Percentiles rank a stretch among this genome's conserved stretches.
Evolutionary conservation across 768 basidiomycete species (phyloP).

Genomic region (Dendrothele bispora): DNA sequence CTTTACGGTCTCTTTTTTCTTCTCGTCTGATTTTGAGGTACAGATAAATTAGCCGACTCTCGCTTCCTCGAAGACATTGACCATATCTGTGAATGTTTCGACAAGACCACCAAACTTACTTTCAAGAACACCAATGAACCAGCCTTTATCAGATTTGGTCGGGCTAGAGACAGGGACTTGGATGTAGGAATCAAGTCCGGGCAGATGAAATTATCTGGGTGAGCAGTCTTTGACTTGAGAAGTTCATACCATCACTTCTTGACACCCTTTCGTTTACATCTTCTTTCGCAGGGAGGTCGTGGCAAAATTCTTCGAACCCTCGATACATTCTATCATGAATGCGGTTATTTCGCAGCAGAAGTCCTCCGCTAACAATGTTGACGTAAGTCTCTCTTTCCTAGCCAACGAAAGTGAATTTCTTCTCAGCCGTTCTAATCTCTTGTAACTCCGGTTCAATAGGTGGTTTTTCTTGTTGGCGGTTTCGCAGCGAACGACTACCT

Average conservation of each 20-base stretch:
- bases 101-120: constrained; percentile 40
- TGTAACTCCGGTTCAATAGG: constrained; percentile 15
- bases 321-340: constrained; percentile 33
- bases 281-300: constrained; percentile 20
- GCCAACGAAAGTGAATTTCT: no score
- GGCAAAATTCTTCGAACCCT: constrained; percentile 42
- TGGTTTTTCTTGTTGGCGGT: constrained; percentile 51
- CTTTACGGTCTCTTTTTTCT: no score
- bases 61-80: constrained; percentile 26
- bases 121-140: constrained; percentile 39
- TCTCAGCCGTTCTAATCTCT: no score
- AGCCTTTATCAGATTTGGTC: constrained; percentile 43
- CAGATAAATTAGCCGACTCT: constrained; percentile 11
- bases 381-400: constrained; percentile 21
- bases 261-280: no score
- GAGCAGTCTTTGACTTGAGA: constrained; percentile 3
- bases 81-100: constrained; percentile 36
- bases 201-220: constrained; percentile 39
- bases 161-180: constrained; percentile 35
- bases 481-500: constrained; percentile 54
- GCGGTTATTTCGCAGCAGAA: constrained; percentile 33
- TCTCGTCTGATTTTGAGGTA: neutral
- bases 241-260: constrained; percentile 1
- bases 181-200: constrained; percentile 37
- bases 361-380: constrained; percentile 28